Evolutionary conservation across 441 rosid species (phyloP), one percentile per base, ranked within the genome.

Genomic region (Hura crepitans): DNA sequence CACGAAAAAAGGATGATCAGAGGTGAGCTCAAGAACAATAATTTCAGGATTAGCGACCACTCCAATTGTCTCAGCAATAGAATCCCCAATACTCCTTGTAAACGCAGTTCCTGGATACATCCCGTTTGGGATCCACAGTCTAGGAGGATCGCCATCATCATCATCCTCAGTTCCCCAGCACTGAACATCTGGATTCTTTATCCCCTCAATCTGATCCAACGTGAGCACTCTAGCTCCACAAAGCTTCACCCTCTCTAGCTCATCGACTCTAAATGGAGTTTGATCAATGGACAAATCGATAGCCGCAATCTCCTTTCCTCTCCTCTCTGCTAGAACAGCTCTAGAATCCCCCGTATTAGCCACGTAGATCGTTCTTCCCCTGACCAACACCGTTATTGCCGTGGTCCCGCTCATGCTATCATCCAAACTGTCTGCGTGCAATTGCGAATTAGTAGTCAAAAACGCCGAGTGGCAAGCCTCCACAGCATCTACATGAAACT

Each of bases 381-480:
- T 85, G 61, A 92, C 97, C 79, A 96, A 77, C 71, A 96, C 89
- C 43, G 99, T 91, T 56, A 96, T 84, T 0, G 97, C 91, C n/a
- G 99, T 96, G 0, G 99, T 96, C n/a, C 99, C 99, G 37, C 99
- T 96, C 99, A 96, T 96, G 77, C 85, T 84, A 76, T 96, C 99
- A 74, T 96, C 99, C 56, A 96, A 67, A 55, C 65, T 20, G 81
- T 91, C 99, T 2, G 81, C 89, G 33, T 89, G 91, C 39, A 96
- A 68, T 87, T 96, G 97, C 6, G 87, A 80, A 74, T 91, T 91
- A 0, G 99, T 92, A 9, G 73, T 58, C 74, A 89, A 62, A 78
- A 84, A 89, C 0, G 96, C 87, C 4, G 88, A 62, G 71, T 91
- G 89, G 69, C 89, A 89, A 61, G 96, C 98, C 80, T 92, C 94